A percentile compares a stretch with the other conserved stretches of the same genome.
Evolutionary conservation across 306 rosid genomes (phyloP).

Genomic region (Hippophae gyantsensis): DNA sequence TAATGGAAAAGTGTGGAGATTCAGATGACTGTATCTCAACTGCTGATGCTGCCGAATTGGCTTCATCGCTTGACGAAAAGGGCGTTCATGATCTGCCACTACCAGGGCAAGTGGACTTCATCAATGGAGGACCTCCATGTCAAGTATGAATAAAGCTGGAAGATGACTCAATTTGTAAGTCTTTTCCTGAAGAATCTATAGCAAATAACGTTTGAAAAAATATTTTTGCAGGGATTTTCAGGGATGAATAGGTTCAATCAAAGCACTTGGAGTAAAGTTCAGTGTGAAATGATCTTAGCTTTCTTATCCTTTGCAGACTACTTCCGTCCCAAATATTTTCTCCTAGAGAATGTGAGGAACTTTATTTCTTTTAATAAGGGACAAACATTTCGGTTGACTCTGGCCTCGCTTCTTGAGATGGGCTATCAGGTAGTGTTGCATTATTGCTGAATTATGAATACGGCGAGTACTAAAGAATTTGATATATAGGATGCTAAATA

Average conservation of each 20-base stretch:
- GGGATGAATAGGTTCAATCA: constrained; percentile 94
- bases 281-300: constrained; percentile 94
- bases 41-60: constrained; percentile 69
- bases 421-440: constrained; percentile 69
- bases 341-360: constrained; percentile 91
- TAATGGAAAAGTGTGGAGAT: constrained; percentile 88
- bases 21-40: constrained; percentile 81
- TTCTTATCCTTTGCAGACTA: constrained; percentile 91
- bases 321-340: constrained; percentile 90
- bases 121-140: constrained; percentile 98
- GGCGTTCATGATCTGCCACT: constrained; percentile 51
- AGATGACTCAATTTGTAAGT: neutral
- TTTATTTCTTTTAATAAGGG: constrained; percentile 89
- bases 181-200: neutral
- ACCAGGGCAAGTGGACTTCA: constrained; percentile 94
- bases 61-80: constrained; percentile 45
- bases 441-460: neutral
- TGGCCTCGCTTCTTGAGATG: constrained; percentile 96
- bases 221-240: constrained; percentile 68
- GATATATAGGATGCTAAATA: too few relatives aligned
- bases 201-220: neutral
- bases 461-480: too few relatives aligned
- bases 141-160: constrained; percentile 40
- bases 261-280: constrained; percentile 96
- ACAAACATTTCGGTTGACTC: constrained; percentile 77